Conservation (phyloP, 345 rosid species). For the Moringa oleifera region DNA sequence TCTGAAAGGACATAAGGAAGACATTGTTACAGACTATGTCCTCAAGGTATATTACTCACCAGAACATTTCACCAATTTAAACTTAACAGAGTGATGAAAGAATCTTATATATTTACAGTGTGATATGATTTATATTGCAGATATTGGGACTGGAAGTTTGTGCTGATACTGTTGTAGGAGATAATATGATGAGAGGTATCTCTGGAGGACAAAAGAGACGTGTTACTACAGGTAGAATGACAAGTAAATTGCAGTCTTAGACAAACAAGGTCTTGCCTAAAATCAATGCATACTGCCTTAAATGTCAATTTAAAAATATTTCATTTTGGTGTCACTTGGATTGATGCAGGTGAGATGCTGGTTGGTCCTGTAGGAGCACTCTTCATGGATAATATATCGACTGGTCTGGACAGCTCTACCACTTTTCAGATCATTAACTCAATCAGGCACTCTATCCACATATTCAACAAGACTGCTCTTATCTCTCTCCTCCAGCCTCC, state of each 20-base stretch:
- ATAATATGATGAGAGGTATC: slow-evolving; percentile 56
- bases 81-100: background rate
- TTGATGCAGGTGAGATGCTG: slow-evolving; percentile 55
- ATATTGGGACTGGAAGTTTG: slow-evolving; percentile 57
- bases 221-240: slow-evolving; percentile 53
- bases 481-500: slow-evolving; percentile 86
- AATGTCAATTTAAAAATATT: too few species aligned
- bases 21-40: slow-evolving; percentile 53
- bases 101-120: background rate
- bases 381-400: slow-evolving; percentile 79
- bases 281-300: too few species aligned
- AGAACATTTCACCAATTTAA: slow-evolving; percentile 26
- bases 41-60: slow-evolving; percentile 34
- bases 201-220: slow-evolving; percentile 75
- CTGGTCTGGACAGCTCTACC: slow-evolving; percentile 79
- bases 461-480: slow-evolving; percentile 52
- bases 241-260: too few species aligned
- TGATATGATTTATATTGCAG: slow-evolving; percentile 17
- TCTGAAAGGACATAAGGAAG: slow-evolving; percentile 38
- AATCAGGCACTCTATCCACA: slow-evolving; percentile 47
- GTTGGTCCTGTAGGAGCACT: slow-evolving; percentile 63
- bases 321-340: too few species aligned
- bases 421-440: slow-evolving; percentile 60
- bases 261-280: too few species aligned
- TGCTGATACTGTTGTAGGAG: slow-evolving; percentile 61